Evolutionary conservation across 495 filamentous ascomycete species (phyloP).

Genomic region (Penicillium cosmopolitanum): DNA sequence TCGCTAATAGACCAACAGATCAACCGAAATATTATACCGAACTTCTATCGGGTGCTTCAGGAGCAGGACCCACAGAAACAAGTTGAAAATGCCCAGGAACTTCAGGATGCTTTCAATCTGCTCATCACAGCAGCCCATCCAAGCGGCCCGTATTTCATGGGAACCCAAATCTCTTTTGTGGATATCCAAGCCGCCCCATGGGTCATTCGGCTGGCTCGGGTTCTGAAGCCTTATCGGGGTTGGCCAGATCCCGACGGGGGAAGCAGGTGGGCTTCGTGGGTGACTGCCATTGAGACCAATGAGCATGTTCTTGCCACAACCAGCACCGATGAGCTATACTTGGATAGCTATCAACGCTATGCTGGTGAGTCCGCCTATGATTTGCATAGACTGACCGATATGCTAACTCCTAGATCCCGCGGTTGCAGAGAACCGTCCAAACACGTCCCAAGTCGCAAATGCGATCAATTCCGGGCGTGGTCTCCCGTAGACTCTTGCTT

Average conservation of each 20-base stretch:
- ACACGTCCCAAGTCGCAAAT: constrained; percentile 61
- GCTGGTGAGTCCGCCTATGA: constrained; percentile 50
- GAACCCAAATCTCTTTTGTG: constrained; percentile 71
- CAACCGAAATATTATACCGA: constrained; percentile 80
- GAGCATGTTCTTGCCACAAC: constrained; percentile 77
- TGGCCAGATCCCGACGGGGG: constrained; percentile 75
- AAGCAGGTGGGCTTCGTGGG: constrained; percentile 75
- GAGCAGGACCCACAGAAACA: constrained; percentile 70
- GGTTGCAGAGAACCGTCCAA: constrained; percentile 58
- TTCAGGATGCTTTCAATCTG: constrained; percentile 70
- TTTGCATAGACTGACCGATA: constrained; percentile 1
- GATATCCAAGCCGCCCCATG: constrained; percentile 91
- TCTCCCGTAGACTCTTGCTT: constrained; percentile 41
- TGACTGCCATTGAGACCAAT: constrained; percentile 78
- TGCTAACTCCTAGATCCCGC: constrained; percentile 19
- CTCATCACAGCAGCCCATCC: constrained; percentile 73
- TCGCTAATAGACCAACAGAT: constrained; percentile 53
- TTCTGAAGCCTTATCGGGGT: constrained; percentile 77
- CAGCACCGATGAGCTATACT: constrained; percentile 72
- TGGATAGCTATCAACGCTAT: constrained; percentile 72
- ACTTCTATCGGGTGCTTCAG: constrained; percentile 79
- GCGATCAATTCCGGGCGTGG: constrained; percentile 60
- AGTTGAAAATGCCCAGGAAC: constrained; percentile 61
- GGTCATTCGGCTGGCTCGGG: constrained; percentile 72
- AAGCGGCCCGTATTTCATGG: constrained; percentile 82